Evolutionary conservation across 2,329 filamentous ascomycete genomes (phyloP).

Genomic region (Cordyceps fumosorosea): DNA sequence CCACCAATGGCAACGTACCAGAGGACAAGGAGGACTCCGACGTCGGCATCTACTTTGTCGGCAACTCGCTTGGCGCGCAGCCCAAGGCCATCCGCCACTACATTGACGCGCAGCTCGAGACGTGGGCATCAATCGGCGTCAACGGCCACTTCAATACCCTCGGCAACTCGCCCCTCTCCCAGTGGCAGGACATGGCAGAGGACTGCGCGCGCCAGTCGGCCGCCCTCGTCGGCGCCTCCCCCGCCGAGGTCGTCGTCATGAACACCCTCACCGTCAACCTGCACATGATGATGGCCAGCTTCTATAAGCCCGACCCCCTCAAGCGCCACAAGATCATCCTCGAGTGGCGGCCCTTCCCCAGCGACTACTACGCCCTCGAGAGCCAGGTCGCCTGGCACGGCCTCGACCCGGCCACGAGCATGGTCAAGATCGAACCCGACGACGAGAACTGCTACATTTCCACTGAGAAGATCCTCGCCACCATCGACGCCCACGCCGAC

Average conservation of each 20-base stretch:
- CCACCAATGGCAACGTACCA: slow-evolving; percentile 8
- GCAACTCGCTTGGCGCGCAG: slow-evolving; percentile 83
- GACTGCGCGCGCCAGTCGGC: slow-evolving; percentile 64
- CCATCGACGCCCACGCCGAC: slow-evolving; percentile 68
- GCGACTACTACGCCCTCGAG: slow-evolving; percentile 78
- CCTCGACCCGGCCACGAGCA: slow-evolving; percentile 57
- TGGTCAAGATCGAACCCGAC: slow-evolving; percentile 67
- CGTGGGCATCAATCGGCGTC: slow-evolving; percentile 80
- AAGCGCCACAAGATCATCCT: slow-evolving; percentile 70
- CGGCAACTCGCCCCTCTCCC: slow-evolving; percentile 58
- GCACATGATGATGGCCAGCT: slow-evolving; percentile 76
- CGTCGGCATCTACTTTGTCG: slow-evolving; percentile 69
- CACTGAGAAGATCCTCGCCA: slow-evolving; percentile 63
- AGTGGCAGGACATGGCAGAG: slow-evolving; percentile 76
- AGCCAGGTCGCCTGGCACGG: slow-evolving; percentile 71
- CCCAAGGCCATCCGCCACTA: slow-evolving; percentile 61
- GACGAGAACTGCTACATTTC: slow-evolving; percentile 51
- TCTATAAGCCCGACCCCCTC: slow-evolving; percentile 61
- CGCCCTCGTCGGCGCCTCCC: slow-evolving; percentile 65
- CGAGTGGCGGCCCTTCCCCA: slow-evolving; percentile 87
- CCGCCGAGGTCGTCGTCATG: slow-evolving; percentile 78
- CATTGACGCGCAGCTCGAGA: slow-evolving; percentile 66
- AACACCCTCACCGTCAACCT: slow-evolving; percentile 78
- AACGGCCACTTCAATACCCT: slow-evolving; percentile 73
- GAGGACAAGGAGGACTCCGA: slow-evolving; percentile 26